phyloP scores from a whole-genome alignment of 139 green algal genomes.

The Chlorella sp. region DNA sequence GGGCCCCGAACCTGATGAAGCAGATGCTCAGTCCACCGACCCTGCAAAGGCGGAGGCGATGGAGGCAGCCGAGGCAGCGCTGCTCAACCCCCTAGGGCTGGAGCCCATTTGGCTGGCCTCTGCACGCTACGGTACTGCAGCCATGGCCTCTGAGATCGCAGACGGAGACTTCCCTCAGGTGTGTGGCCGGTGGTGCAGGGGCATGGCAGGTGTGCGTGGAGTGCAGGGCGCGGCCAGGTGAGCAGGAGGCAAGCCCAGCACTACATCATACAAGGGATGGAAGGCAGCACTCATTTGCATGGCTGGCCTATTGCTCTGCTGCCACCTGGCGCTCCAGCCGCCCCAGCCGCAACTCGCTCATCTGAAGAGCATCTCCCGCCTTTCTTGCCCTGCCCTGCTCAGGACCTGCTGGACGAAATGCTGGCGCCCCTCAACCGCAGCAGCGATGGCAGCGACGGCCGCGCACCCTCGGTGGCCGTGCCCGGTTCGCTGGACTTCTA shows the following conservation, averaged over 20 bases:
- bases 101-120: conserved; percentile 12
- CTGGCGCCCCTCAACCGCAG: not conserved
- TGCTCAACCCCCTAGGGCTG: conserved; percentile 11
- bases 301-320: too few species aligned
- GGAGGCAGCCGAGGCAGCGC: not conserved
- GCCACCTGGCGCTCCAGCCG: too few species aligned
- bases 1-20: not conserved
- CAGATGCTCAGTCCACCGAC: not conserved
- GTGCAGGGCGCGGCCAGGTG: too few species aligned
- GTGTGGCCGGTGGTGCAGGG: too few species aligned
- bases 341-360: too few species aligned
- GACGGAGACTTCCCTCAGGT: not conserved
- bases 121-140: not conserved
- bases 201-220: too few species aligned
- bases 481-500: conserved; percentile 14
- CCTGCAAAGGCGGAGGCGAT: not conserved
- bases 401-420: conserved; percentile 1
- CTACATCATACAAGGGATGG: too few species aligned
- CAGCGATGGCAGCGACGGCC: not conserved
- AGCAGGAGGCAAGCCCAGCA: too few species aligned
- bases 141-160: not conserved
- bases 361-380: too few species aligned
- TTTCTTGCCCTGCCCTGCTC: too few species aligned
- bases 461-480: not conserved
- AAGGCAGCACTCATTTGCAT: too few species aligned